Evolutionary conservation across 2,329 filamentous ascomycete genomes (phyloP), one percentile per base, ranked within the genome.

Genomic region (Colletotrichum kahawae): DNA sequence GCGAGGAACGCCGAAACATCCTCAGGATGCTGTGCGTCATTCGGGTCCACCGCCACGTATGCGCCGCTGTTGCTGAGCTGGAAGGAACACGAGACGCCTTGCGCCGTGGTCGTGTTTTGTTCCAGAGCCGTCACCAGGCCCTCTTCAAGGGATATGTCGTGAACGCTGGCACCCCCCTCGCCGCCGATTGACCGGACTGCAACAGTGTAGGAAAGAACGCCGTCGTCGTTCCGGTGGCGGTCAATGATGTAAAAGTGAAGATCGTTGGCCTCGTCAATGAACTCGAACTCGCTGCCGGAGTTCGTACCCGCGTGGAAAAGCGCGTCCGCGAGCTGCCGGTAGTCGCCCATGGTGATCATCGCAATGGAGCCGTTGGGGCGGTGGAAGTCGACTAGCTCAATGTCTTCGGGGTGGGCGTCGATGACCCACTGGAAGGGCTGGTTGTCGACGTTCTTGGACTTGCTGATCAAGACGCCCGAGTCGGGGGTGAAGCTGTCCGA

Each of bases 341-440:
- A 90, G 78, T 90, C 89, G 21, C 88, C 89, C 36, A 90, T 80
- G 5, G 86, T 88, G 77, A 88, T 83, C 81, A 86, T 87, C 12
- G 84, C 79, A 2, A 84, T 81, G 0, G 85, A 87, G 29, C 88
- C 88, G 67, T 89, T 86, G 2, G 89, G 88, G 0, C 85, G 82
- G 78, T 84, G 81, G 76, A 89, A 90, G 77, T 90, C 88, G 7
- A 89, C 80, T 1, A 89, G 83, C 12, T 82, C 79, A 63, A 90
- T 88, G 71, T 90, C 88, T 75, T 90, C 82, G 1, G 89, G 88
- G 79, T 90, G 89, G 3, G 88, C 89, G 75, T 90, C 88, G 51
- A 90, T 88, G 29, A 84, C 84, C 88, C 88, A 90, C 75, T 90
- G 88, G 83, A 90, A 90, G 0, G 89, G 88, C 76, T 83, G 79